Base-by-base conservation (phyloP, 495 filamentous ascomycete genomes). In the Tuber indicum region DNA sequence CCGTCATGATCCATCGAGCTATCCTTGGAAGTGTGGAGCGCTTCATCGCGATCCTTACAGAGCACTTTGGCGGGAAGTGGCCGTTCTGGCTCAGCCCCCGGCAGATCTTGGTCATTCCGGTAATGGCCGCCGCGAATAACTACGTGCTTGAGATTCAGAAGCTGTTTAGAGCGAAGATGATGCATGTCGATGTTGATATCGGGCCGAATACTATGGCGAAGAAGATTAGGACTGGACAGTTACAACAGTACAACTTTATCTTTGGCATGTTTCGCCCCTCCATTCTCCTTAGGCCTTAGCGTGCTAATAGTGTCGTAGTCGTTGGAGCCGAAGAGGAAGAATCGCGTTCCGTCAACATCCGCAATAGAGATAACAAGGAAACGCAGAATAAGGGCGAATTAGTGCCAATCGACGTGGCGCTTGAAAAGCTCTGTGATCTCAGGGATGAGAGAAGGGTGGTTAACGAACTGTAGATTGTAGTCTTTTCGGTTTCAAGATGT, bases 21-120 rank as follows among this genome's bases (percentile, higher is more conserved):
- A 96, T 99, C 84, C 91, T 93, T 73, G 96, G 96, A 74, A 93
- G 90, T 79, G 93, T 98, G 81, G 96, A 99, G 86, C 92, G 96
- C 70, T 97, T 99, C 86, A 91, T 96, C 76, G 96, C 91, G 74
- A 97, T 99, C 78, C 86, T 98, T 75, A 94, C 88, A 41, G 96
- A 99, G 86, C 96, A 98, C 84, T 99, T 97, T 83, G 96, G 87
- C 62, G 96, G 96, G 78, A 97, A 97, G 86, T 98, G 95, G 95
- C 96, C 96, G 0, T 97, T 98, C 88, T 99, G 96, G 96, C 85
- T 99, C 76, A 94, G 91, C 78, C 96, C 96, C 42, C 91, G 95
- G 32, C 96, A 99, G 86, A 89, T 98, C 71, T 86, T 98, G 77
- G 90, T 98, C 74, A 91, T 98, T 12, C 96, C 96, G 3, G 94